Base-by-base conservation (phyloP, 2,329 filamentous ascomycete species). In the Lojkania enalia region DNA sequence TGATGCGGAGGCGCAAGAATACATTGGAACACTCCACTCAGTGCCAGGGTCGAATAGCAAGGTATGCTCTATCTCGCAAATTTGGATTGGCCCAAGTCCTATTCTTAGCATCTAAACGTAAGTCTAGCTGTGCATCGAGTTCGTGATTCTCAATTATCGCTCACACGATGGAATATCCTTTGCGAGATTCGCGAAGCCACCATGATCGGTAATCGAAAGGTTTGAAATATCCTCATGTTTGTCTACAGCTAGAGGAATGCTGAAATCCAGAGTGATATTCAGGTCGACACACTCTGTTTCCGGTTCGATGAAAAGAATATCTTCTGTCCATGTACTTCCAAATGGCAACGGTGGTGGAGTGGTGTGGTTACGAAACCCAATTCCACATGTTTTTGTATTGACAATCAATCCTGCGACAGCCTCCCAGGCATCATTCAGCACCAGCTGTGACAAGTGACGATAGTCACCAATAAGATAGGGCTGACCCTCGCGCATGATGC, bases 251-350 rank as follows among this genome's bases (percentile, higher is more conserved):
- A 40, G 27, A 2, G 50, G 46, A 13, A 73, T 63, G 11, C 49
- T 58, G 44, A 71, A 76, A 23, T 76, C 71, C 12, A 78, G 40
- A 0, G 73, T 74, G 5, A 73, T 46, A 45, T 75, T 75, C 2
- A 65, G 71, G 39, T 73, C 60, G 4, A 77, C 71, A 45, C 76
- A 78, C 4, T 59, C 54, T 0, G 73, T 71, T 18, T 73, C 68
- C 0, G 76, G 76, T 47, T 76, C 69, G 9, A 78, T 49, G 49
- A 76, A 78, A 0, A 78, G 66, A 4, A 79, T 35, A 42, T 78
- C 74, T 44, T 80, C 76, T 0, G 61, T 59, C 76, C 76, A 78
- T 2, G 53, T 58, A 4, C 61, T 69, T 0, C 75, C 75, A 37
- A 60, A 64, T 2, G 49, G 32, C 3, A 69, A 45, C 0, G 54